A percentile compares a stretch with the other conserved stretches of the same genome.
These are phyloP conservation scores for Sporothrix globosa DNA, from an alignment of 2,329 filamentous ascomycete genomes.

Conservation along the genomic window DNA sequence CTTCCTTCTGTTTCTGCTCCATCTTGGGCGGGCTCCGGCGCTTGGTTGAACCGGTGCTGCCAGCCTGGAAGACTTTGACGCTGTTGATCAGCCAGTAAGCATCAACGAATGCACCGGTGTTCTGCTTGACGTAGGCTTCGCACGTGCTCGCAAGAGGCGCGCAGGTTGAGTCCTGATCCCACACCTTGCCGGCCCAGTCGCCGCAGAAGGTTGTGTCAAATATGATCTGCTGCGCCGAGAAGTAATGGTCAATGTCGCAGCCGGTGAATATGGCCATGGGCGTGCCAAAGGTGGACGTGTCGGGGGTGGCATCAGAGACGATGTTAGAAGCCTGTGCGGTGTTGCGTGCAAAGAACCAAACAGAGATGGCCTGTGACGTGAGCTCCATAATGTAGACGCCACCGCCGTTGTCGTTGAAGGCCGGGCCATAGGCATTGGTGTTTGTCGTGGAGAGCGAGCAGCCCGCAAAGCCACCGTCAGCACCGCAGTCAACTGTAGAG, in stretches of 20 bases:
- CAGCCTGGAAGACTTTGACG: slow-evolving; percentile 63
- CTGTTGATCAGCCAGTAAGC: slow-evolving; percentile 79
- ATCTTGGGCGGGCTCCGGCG: slow-evolving; percentile 9
- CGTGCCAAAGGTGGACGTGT: slow-evolving; percentile 68
- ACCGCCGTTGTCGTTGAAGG: slow-evolving; percentile 70
- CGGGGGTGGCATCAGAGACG: slow-evolving; percentile 58
- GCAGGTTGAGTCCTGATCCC: slow-evolving; percentile 62
- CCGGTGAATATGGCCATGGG: slow-evolving; percentile 70
- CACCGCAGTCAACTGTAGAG: slow-evolving; percentile 38
- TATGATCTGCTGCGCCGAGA: slow-evolving; percentile 73
- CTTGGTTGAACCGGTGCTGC: slow-evolving; percentile 21
- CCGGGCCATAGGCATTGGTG: slow-evolving; percentile 63
- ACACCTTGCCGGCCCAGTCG: slow-evolving; percentile 78
- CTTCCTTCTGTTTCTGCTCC: neutral
- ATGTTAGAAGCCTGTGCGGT: slow-evolving; percentile 39
- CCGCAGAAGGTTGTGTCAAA: slow-evolving; percentile 88
- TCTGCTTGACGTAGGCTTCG: slow-evolving; percentile 69
- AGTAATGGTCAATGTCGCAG: slow-evolving; percentile 73
- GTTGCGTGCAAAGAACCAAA: slow-evolving; percentile 79
- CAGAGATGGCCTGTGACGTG: slow-evolving; percentile 69
- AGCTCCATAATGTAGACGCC: slow-evolving; percentile 78
- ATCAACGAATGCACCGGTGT: slow-evolving; percentile 70
- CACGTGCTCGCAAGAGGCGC: slow-evolving; percentile 65
- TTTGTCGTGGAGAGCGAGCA: slow-evolving; percentile 60
- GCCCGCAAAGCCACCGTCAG: slow-evolving; percentile 53